Base-by-base conservation (phyloP, 352 stramenopile species). In the Phytophthora palmivora region DNA sequence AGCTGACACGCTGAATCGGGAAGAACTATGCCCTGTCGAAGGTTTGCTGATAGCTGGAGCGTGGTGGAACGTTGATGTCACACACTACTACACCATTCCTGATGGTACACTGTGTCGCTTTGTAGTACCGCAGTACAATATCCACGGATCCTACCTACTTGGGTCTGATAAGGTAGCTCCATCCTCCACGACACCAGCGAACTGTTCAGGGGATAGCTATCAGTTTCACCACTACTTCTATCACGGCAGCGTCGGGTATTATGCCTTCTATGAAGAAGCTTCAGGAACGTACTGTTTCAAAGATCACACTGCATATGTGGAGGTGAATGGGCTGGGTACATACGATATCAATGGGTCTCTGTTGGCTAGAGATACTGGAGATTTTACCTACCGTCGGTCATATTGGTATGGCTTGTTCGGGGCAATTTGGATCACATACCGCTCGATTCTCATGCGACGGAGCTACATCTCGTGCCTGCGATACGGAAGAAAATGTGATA, bases 201-300 rank as follows among this genome's bases (percentile, higher is more conserved):
- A 24, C 18, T 63, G 55, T 28, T 28, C 24, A 8, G 14, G 34
- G 12, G 36, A 63, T 7, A 57, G 36, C 16, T 57, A 21, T 11
- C 14, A 18, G 8, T 56, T 53, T 15, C 33, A 56, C 10, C 45
- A 63, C 11, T 63, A 63, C 26, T 63, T 57, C 21, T 63, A 57
- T n/a, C 55, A 63, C 15, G 55, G 55, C 1, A 63, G 55, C 45
- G 49, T 63, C 22, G 55, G 55, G 5, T 57, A 57, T 21, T 63
- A 57, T 8, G 48, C 55, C 0, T 56, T 63, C 15, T 62, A 62
- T n/a, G 55, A 63, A 37, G 55, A 63, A 24, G 44, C 37, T 6
- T 41, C 48, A 6, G 45, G 45, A 0, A 57, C 46, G n/a, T 63
- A 44, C 15, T 57, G 55, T n/a, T 41, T 19, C 11, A 47, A 28